These are phyloP conservation scores for Penicillium angulare DNA, from an alignment of 495 filamentous ascomycete species.

Conservation along the genomic window DNA sequence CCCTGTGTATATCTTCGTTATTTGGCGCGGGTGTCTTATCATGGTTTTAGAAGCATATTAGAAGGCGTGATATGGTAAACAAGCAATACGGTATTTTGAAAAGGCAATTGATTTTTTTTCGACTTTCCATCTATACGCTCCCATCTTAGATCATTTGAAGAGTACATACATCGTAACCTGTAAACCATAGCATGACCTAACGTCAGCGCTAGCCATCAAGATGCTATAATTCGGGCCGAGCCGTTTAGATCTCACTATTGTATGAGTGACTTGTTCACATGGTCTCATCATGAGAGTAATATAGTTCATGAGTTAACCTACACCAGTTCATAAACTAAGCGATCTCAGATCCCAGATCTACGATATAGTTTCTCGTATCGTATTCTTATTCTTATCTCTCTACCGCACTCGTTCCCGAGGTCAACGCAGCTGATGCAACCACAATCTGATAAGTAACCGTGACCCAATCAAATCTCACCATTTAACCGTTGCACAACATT, in stretches of 20 bases:
- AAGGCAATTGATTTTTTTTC: not conserved
- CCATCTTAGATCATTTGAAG: too few relatives aligned
- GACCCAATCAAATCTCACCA: not conserved
- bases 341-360: too few relatives aligned
- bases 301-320: too few relatives aligned
- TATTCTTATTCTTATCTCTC: too few relatives aligned
- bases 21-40: constrained; percentile 5
- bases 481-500: not conserved
- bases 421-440: too few relatives aligned
- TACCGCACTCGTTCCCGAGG: too few relatives aligned
- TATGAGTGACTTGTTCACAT: not conserved
- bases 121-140: too few relatives aligned
- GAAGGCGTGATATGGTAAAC: constrained; percentile 3
- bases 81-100: constrained; percentile 2
- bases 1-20: constrained; percentile 8
- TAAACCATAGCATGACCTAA: too few relatives aligned
- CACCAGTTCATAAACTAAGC: too few relatives aligned
- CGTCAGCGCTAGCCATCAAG: not conserved
- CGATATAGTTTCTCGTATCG: too few relatives aligned
- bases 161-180: too few relatives aligned
- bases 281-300: not conserved
- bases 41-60: constrained; percentile 16
- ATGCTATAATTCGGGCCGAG: not conserved
- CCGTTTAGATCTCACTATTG: not conserved
- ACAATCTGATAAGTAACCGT: not conserved